Evolutionary conservation across 73 alveolate species (phyloP).

Genomic region (Diophrys appendiculata): DNA sequence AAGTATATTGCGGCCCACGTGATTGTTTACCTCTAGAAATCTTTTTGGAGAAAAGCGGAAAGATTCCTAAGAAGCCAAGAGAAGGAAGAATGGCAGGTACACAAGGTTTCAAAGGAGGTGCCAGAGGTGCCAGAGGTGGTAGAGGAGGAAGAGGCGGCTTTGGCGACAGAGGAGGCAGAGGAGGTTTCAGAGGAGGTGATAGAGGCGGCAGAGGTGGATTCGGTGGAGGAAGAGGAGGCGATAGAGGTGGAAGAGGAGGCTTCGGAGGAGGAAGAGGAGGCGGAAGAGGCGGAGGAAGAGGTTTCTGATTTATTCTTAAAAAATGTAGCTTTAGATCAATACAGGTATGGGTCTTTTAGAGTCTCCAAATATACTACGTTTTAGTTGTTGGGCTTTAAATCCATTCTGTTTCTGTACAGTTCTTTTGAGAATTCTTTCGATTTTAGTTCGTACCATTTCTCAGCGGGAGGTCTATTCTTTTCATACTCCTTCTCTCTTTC

Average conservation of each 20-base stretch:
- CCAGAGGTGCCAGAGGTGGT: conserved; percentile 40
- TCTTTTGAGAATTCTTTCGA: conserved; percentile 84
- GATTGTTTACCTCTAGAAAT: background rate
- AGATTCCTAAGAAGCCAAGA: conserved; percentile 27
- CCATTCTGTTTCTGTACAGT: conserved; percentile 90
- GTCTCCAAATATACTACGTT: conserved; percentile 56
- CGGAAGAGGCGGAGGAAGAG: conserved; percentile 17
- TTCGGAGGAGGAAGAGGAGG: conserved; percentile 20
- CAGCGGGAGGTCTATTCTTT: conserved; percentile 94
- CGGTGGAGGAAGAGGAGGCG: conserved; percentile 54
- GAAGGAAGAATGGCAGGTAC: conserved; percentile 46
- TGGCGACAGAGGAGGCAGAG: conserved; percentile 42
- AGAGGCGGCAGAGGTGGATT: conserved; percentile 33
- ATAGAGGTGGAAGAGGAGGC: conserved; percentile 50
- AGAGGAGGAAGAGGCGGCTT: conserved; percentile 55
- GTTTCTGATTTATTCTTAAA: background rate
- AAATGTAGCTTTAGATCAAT: conserved; percentile 27
- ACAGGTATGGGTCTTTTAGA: conserved; percentile 50
- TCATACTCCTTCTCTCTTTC: conserved; percentile 89
- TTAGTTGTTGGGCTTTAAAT: conserved; percentile 79
- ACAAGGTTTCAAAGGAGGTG: conserved; percentile 46
- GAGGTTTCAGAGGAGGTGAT: background rate
- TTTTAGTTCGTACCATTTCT: conserved; percentile 91
- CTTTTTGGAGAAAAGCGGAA: background rate
- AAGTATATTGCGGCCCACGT: conserved; percentile 12